Conservation (phyloP, 2,329 filamentous ascomycete genomes). For the Fusarium armeniacum region DNA sequence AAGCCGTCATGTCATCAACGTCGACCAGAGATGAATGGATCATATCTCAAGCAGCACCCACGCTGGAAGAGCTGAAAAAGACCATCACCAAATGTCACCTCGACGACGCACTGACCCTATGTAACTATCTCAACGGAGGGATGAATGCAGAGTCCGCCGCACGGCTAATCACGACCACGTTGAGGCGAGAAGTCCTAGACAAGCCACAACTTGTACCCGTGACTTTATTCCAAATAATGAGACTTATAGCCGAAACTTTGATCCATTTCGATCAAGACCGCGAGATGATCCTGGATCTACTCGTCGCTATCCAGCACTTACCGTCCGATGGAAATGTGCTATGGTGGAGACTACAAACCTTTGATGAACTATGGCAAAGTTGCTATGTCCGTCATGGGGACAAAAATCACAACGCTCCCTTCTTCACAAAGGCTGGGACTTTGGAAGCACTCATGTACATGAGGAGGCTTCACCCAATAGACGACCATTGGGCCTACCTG, state of each 20-base stretch:
- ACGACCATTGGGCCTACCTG: constrained; percentile 2
- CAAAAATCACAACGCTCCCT: no score
- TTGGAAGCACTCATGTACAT: constrained; percentile 24
- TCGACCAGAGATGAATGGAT: constrained; percentile 1
- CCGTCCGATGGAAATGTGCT: background rate
- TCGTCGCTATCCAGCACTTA: background rate
- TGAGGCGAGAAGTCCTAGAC: no score
- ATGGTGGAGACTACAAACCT: background rate
- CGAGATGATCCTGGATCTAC: constrained; percentile 2
- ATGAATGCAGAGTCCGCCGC: background rate
- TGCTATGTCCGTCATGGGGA: background rate
- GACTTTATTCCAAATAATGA: background rate
- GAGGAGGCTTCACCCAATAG: background rate
- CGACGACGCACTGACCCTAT: constrained; percentile 14
- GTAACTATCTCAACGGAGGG: constrained; percentile 13
- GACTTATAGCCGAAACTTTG: background rate
- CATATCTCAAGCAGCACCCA: background rate
- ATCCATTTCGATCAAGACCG: background rate
- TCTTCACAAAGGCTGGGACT: background rate
- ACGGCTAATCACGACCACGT: background rate
- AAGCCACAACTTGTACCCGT: no score
- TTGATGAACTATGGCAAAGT: accelerated
- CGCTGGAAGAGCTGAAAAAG: background rate
- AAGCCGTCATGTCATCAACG: background rate
- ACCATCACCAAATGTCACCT: background rate